Percentiles rank a stretch among this genome's conserved stretches.
These are phyloP conservation scores for Yamadazyma jaroonii DNA, from an alignment of 1,139 yeast genomes.

Conservation along the genomic window DNA sequence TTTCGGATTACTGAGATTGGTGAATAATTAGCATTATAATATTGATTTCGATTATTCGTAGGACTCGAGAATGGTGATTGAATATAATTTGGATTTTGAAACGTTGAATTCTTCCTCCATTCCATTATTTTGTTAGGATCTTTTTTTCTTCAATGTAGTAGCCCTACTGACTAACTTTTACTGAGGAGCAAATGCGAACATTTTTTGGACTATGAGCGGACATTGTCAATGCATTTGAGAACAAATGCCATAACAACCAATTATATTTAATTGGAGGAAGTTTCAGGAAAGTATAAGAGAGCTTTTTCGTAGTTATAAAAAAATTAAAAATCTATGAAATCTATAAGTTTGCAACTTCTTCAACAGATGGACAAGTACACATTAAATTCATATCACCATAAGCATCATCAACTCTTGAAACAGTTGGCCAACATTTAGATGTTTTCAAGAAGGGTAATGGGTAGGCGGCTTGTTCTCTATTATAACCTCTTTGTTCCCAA, in stretches of 20 bases:
- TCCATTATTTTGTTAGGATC: conserved; percentile 8
- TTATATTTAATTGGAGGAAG: too few species aligned
- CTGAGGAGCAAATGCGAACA: too few species aligned
- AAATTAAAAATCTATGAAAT: not conserved
- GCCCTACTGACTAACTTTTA: too few species aligned
- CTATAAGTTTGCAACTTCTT: conserved; percentile 44
- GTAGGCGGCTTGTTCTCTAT: conserved; percentile 91
- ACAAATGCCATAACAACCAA: too few species aligned
- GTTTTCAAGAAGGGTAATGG: conserved; percentile 73
- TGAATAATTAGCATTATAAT: conserved; percentile 1
- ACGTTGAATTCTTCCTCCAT: conserved; percentile 7
- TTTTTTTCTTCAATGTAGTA: too few species aligned
- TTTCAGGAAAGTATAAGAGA: too few species aligned
- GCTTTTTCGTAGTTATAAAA: too few species aligned
- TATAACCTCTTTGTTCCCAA: conserved; percentile 80
- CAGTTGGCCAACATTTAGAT: conserved; percentile 93
- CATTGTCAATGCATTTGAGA: too few species aligned
- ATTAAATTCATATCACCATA: conserved; percentile 90
- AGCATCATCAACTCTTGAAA: conserved; percentile 87
- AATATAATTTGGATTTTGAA: not conserved
- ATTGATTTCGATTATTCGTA: conserved; percentile 6
- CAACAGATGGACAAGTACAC: conserved; percentile 90
- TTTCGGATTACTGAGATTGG: not conserved
- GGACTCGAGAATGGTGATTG: conserved; percentile 9
- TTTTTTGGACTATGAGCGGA: too few species aligned